Evolutionary conservation across 78 protist species (phyloP), one percentile per base, ranked within the genome.

Genomic region (Ministeria vibrans): DNA sequence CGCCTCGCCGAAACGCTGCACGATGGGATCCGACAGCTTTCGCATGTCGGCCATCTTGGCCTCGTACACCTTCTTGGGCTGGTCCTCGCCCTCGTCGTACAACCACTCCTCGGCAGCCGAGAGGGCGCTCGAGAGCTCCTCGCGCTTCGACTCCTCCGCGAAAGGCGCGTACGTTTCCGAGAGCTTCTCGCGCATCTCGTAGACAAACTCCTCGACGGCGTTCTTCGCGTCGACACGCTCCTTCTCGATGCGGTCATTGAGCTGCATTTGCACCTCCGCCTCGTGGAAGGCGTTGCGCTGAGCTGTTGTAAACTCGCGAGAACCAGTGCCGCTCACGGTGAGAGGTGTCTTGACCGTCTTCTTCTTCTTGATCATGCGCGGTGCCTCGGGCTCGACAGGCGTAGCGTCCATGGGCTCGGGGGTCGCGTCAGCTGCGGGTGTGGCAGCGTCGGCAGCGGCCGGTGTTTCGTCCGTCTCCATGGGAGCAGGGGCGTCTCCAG

Each of bases 61-160:
- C 6, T 55, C 5, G 38, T 41, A 76, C 45, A 49, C 61, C 27
- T 49, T 77, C 90, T 88, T 90, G 75, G 90, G 41, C 62, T 83
- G 84, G 83, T 90, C 92, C 70, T 90, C 95, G 64, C 97, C 97
- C 38, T 94, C 97, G n/a, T 80, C 93, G 82, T 91, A 89, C 79
- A 92, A 87, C 98, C 98, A 95, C 42, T 83, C 87, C 83, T 91
- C 95, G 30, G 87, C 73, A 15, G 36, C 69, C 27, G 43, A 55
- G 45, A 87, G 72, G 46, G 22, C 7, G 28, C 66, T 18, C 75
- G 45, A 27, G 53, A 94, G 86, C 45, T 43, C 4, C 34, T 78
- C 75, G 18, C 71, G n/a, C 59, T 73, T 90, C 1, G 53, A 59
- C 23, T 42, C 39, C 34, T 53, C 0, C 6, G 45, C 32, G 22